Base-by-base conservation (phyloP, 768 basidiomycete genomes). In the Suillus americanus region DNA sequence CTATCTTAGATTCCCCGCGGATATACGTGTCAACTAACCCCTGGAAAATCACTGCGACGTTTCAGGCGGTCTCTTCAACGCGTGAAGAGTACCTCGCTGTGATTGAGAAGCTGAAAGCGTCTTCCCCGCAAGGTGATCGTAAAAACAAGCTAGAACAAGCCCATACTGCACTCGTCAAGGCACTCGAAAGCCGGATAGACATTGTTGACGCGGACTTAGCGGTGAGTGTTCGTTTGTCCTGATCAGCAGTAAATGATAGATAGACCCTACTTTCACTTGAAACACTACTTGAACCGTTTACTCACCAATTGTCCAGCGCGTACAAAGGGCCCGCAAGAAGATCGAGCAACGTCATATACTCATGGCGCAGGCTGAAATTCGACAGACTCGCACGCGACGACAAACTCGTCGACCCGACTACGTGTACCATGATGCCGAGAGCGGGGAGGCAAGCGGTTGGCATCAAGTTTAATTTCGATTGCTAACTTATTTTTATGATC, bases 1-100 rank as follows among this genome's bases (percentile, higher is more conserved):
- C 67, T 69, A 75, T 75, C 74, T 74, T 71, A 95, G 93, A 92
- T 80, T 94, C 94, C 55, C 91, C 93, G 30, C 87, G 94, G 65
- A 78, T 95, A 61, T 95, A 92, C 72, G 79, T 85, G 45, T 94
- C 93, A 40, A 91, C 90, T 16, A 95, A 95, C 75, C 94, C 94
- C 25, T 95, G 92, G 92, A 95, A 94, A 79, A 88, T 89, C 50
- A 86, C 88, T 10, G 88, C 91, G 38, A 89, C 89, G 18, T 91
- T 95, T 71, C 83, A 88, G 69, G 82, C 88, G 13, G 77, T 90
- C 61, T 85, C 90, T 16, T 89, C 90, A 4, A 89, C 90, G 16
- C 83, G 83, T 53, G 88, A 88, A 59, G 91, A 95, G 72, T 94
- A 94, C 70, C 62, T 87, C n/a, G 79, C 78, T 6, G 73, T 86